These are phyloP conservation scores for Penicillium paneum DNA, from an alignment of 2,329 filamentous ascomycete genomes.

Conservation along the genomic window DNA sequence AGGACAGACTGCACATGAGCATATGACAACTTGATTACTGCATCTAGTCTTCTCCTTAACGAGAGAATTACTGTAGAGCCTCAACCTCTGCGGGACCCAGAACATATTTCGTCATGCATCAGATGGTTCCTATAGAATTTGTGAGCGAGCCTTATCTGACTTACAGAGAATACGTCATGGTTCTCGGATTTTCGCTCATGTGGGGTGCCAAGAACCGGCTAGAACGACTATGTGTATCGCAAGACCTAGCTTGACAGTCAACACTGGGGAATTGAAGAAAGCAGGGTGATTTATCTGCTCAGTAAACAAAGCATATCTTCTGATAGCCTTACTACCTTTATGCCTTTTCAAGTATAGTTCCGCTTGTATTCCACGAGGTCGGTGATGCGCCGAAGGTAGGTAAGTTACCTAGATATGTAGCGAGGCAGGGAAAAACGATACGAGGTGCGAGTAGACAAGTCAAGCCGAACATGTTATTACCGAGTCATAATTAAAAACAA, in stretches of 20 bases:
- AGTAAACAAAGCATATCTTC: background rate
- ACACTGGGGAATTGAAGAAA: background rate
- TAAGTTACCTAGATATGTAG: background rate
- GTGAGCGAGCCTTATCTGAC: background rate
- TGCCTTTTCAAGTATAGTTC: background rate
- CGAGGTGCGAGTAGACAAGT: background rate
- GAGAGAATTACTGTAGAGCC: background rate
- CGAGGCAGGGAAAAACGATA: background rate
- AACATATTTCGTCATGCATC: background rate
- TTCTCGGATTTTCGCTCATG: background rate
- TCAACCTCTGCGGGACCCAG: background rate
- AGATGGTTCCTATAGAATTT: background rate
- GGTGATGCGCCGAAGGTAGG: background rate
- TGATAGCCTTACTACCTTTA: background rate
- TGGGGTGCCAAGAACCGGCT: background rate
- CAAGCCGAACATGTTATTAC: background rate
- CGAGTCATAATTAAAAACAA: background rate
- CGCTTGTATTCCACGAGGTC: background rate
- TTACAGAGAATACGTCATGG: background rate
- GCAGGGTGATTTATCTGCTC: background rate
- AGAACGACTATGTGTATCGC: background rate
- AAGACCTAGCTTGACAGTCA: background rate
- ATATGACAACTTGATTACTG: background rate
- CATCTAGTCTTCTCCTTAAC: background rate
- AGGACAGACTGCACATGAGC: background rate